Percentiles rank a stretch among this genome's conserved stretches.
phyloP scores from a whole-genome alignment of 768 basidiomycete genomes.

The Mycena pura region DNA sequence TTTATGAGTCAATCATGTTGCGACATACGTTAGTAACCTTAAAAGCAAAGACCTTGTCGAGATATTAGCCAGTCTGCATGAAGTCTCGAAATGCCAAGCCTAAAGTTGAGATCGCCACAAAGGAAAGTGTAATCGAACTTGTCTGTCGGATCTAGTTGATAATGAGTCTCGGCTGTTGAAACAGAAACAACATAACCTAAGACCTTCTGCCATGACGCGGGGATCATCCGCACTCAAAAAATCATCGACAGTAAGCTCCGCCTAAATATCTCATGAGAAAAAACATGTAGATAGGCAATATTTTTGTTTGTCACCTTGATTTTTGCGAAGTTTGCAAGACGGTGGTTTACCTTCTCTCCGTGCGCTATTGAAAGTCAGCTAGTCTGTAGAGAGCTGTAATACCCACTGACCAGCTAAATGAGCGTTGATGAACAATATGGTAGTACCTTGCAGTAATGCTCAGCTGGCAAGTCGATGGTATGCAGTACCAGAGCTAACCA shows the following conservation, averaged over 20 bases:
- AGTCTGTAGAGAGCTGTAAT: background rate
- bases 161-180: slow-evolving; percentile 13
- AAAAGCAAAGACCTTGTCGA: slow-evolving; percentile 61
- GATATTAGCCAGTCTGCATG: slow-evolving; percentile 96
- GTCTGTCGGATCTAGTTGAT: slow-evolving; percentile 74
- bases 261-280: slow-evolving; percentile 43
- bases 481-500: slow-evolving; percentile 47
- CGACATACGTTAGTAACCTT: too few species aligned
- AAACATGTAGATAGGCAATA: background rate
- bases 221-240: slow-evolving; percentile 73
- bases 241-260: slow-evolving; percentile 79
- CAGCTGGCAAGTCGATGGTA: background rate
- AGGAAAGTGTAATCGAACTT: slow-evolving; percentile 90
- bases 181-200: slow-evolving; percentile 1
- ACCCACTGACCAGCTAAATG: slow-evolving; percentile 77
- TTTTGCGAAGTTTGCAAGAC: slow-evolving; percentile 87
- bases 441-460: slow-evolving; percentile 30
- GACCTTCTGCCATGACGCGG: slow-evolving; percentile 75
- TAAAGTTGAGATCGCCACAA: slow-evolving; percentile 92
- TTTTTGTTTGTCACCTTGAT: slow-evolving; percentile 69
- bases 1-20: slow-evolving; percentile 23
- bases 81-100: slow-evolving; percentile 84
- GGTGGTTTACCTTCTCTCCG: slow-evolving; percentile 74
- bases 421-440: slow-evolving; percentile 88
- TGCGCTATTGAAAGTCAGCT: slow-evolving; percentile 57